Base-by-base conservation (phyloP, 2,329 filamentous ascomycete species). In the Fusarium humuli region DNA sequence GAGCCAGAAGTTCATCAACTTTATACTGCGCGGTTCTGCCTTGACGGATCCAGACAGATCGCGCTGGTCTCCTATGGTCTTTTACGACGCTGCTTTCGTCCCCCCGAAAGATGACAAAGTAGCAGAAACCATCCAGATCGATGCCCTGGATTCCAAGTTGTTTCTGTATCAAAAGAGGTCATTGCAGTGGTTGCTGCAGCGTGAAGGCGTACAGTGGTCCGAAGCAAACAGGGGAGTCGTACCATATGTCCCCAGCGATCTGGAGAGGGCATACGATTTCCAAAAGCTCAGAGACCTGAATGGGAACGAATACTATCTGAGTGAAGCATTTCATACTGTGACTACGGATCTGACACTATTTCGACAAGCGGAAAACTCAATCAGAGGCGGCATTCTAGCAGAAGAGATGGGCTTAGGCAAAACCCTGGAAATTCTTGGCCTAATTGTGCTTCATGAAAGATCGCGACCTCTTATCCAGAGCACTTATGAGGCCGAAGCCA, bases 341-440 rank as follows among this genome's bases (percentile, higher is more conserved):
- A 85, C 87, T 2, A 81, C 81, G 40, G 83, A 91, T 73, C 64
- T 82, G 11, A 65, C 75, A 0, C 73, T 80, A 5, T 88, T 88
- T 57, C 77, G 78, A 34, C 76, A 81, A 46, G 63, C 77, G 23
- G 80, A 87, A 54, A 75, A 77, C n/a, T 69, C 72, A 1, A 61
- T 88, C 13, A 84, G 79, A 47, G 88, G 89, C 14, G 92, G 92
- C 1, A 90, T 94, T 49, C 81, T 95, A 7, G 89, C 91, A 0
- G 92, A 95, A 75, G 92, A 95, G 78, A 95, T 95, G 92, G 92
- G 92, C 0, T 82, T 95, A 2, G 92, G 92, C 3, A 95, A 95
- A 78, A 95, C 92, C 0, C 83, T 94, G 5, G 93, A 95, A 79
- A 83, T 93, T 4, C 88, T 94, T 46, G 86, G 90, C 6, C 82